Base-by-base conservation (phyloP, 164 flowering plant species). In the Umbellularia californica region DNA sequence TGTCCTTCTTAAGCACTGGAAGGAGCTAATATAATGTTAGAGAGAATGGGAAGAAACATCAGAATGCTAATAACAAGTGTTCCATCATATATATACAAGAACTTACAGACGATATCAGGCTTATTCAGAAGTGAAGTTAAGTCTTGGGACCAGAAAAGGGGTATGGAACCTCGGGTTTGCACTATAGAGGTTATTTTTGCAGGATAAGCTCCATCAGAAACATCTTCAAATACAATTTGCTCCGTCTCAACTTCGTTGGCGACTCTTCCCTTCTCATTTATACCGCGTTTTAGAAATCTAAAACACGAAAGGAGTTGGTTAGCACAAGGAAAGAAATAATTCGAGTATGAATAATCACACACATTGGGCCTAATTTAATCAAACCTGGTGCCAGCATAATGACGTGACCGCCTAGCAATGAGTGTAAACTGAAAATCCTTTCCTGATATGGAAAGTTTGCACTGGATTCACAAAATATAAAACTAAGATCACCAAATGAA, bases 161-260 rank as follows among this genome's bases (percentile, higher is more conserved):
- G 99, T 69, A 96, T 94, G 20, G 99, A 96, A 52, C 99, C 99
- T 67, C 99, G 83, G 71, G 82, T 85, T 81, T 96, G 99, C 77
- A 94, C 97, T 73, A 92, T 87, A 71, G 99, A 91, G 80, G 90
- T 92, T 76, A 94, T 90, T 77, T 86, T 89, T 51, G 77, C 22
- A 28, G 86, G 83, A 28, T 55, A 72, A 41, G 47, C 47, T 77
- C 93, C 94, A 68, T 84, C 92, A 33, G 87, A 83, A 69, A 78
- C 85, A 77, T 88, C 93, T 83, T 91, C 95, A 81, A 79, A 82
- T 70, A 96, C 94, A 81, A 96, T 92, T 72, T 96, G 99, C 77
- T 96, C 99, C 67, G 97, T 94, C 85, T 96, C 99, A 69, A 96
- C 99, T 85, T 94, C 99, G 83, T 96, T 96, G 50, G 99, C 98